Evolutionary conservation across 352 stramenopile genomes (phyloP), one percentile per base, ranked within the genome.

Genomic region (Pilasporangium apinafurcum): DNA sequence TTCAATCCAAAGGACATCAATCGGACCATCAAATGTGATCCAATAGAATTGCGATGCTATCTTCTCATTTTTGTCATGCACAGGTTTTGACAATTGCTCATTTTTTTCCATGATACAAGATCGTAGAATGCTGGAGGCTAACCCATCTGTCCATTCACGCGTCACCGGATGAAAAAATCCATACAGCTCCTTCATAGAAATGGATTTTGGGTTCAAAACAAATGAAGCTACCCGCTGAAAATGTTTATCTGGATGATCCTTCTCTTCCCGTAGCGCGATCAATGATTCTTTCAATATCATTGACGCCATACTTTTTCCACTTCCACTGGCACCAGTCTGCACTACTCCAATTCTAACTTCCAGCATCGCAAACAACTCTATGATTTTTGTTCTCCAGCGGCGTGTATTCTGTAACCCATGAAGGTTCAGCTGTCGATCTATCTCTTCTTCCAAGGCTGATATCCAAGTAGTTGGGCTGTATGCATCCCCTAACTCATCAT

Each of bases 301-400:
- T 21, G 68, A 44, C 5, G 68, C 65, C 0, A 56, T 74, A 17
- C 60, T 86, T 53, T 95, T 95, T 4, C 83, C 83, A 43, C 72
- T 84, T 2, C 83, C 80, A 16, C 71, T 83, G 0, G 57, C 48
- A 1, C 83, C 83, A 5, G 59, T 86, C 8, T 97, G 78, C 6
- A 91, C 86, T 13, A 93, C 62, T 4, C 91, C 92, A 27, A 95
- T 72, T 6, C 92, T 86, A 18, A 97, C 89, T 44, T 96, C 82
- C 16, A 97, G 68, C 3, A 90, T 96, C 32, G 90, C 86, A 50
- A 96, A 96, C 25, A 97, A 56, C 48, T 98, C 84, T 10, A 97
- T 54, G 3, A 96, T 59, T 51, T 97, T 97, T 26, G 64, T 68
- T 22, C 71, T 85, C 71, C 94, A 97, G 25, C 67, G 67, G 0